Base-by-base conservation (phyloP, 2,329 filamentous ascomycete genomes). In the Aaosphaeria arxii region DNA sequence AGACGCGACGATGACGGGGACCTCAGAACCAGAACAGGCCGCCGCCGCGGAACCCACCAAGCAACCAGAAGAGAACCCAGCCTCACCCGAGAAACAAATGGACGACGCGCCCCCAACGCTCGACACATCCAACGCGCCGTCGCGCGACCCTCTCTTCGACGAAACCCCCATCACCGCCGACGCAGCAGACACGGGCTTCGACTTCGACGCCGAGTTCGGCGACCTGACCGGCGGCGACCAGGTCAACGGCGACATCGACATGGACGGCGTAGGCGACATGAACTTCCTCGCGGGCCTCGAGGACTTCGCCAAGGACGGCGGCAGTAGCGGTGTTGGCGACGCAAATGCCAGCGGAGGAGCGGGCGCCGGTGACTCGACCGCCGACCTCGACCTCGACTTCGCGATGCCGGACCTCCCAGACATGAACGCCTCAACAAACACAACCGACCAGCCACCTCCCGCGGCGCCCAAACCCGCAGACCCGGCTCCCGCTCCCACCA, bases 191-290 rank as follows among this genome's bases (percentile, higher is more conserved):
- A 55, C 55, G n/a, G 69, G 71, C 32, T 70, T 74, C 48, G 72
- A 73, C 46, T 68, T 69, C 44, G 66, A 69, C 41, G 61, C 65
- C 48, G 62, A 68, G 44, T 70, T 70, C 36, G 64, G 61, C 47
- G 63, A 69, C 47, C 17, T 24, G 17, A 40, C 43, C 30, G 46
- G 55, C 2, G 58, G 46, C 39, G 56, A 55, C 30, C 51, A 17
- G 17, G 32, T 51, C 40, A 50, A 55, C 48, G 44, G 47, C 40
- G 53, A 59, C 46, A 49, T 63, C 43, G 55, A 58, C 49, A 59
- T 65, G 59, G 61, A 66, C 45, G 53, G 54, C 5, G 53, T 38
- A n/a, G n/a, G 58, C 4, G 61, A 69, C 41, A 52, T 69, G 28
- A 54, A 60, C 53, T 69, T 70, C 7, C 51, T 70, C 7, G 63